These are phyloP conservation scores for Ceratobasidium sp. DNA, from an alignment of 1,284 basidiomycete species.

Conservation along the genomic window DNA sequence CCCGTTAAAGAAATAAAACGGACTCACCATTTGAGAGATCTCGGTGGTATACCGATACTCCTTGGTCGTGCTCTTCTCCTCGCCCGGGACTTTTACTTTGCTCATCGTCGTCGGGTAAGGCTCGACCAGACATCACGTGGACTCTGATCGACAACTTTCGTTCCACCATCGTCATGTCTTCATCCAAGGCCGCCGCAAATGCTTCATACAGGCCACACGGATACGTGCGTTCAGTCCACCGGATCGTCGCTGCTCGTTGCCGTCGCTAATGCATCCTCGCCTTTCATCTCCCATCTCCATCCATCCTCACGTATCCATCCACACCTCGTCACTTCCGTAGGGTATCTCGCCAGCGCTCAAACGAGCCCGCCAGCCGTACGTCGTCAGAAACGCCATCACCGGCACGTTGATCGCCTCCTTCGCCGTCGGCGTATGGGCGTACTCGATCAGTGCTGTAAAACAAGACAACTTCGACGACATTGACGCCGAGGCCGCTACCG, in stretches of 20 bases:
- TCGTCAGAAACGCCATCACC: conserved; percentile 78
- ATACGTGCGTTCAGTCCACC: conserved; percentile 35
- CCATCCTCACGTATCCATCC: background rate
- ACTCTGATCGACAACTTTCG: background rate
- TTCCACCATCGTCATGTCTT: conserved; percentile 18
- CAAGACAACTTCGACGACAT: conserved; percentile 91
- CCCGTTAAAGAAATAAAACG: background rate
- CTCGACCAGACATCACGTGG: conserved; percentile 29
- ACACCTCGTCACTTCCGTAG: conserved; percentile 52
- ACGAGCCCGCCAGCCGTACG: conserved; percentile 87
- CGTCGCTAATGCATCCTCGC: background rate
- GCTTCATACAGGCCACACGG: conserved; percentile 42
- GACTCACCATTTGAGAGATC: conserved; percentile 79
- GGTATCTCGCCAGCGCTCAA: conserved; percentile 84
- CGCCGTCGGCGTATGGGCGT: conserved; percentile 85
- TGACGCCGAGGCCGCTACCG: conserved; percentile 72
- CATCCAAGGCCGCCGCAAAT: conserved; percentile 37
- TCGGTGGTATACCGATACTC: conserved; percentile 80
- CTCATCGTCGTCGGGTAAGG: conserved; percentile 41
- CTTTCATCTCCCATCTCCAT: background rate
- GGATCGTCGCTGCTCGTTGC: background rate
- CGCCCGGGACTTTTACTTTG: conserved; percentile 39
- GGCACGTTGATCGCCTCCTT: conserved; percentile 78
- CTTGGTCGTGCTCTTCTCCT: conserved; percentile 42
- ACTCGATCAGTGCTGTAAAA: conserved; percentile 92